Evolutionary conservation across 805 yeast species (phyloP).

Genomic region (Dipodascopsis uninucleata): DNA sequence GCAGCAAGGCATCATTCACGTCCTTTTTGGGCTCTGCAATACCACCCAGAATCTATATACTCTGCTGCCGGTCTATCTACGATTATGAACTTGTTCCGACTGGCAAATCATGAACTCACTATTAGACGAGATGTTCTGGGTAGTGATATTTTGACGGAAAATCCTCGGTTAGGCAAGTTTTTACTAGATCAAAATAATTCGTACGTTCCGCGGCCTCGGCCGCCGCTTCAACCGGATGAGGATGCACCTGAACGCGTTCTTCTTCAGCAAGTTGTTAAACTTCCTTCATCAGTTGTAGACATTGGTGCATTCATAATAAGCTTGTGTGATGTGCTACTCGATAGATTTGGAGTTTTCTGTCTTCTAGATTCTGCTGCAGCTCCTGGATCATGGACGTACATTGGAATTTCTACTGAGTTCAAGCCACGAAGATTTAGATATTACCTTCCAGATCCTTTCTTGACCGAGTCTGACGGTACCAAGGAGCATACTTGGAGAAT

Average conservation of each 20-base stretch:
- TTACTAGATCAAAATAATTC: too few relatives aligned
- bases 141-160: too few relatives aligned
- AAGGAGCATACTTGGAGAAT: background rate
- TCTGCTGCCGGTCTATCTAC: constrained; percentile 56
- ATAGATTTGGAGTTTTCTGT: constrained; percentile 4
- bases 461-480: constrained; percentile 5
- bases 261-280: constrained; percentile 2
- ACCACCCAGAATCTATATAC: constrained; percentile 94
- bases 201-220: too few relatives aligned
- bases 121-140: too few relatives aligned
- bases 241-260: constrained; percentile 1
- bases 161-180: too few relatives aligned
- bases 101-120: too few relatives aligned
- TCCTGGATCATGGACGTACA: constrained; percentile 86
- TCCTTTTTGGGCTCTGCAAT: constrained; percentile 92
- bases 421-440: constrained; percentile 8
- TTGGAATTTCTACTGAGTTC: constrained; percentile 50
- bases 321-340: constrained; percentile 9
- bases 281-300: constrained; percentile 5
- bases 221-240: too few relatives aligned
- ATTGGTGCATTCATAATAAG: background rate
- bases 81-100: constrained; percentile 9
- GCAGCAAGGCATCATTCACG: constrained; percentile 58
- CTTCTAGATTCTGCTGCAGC: constrained; percentile 71
- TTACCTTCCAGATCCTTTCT: constrained; percentile 9